Evolutionary conservation across 441 rosid genomes (phyloP), one percentile per base, ranked within the genome.

Genomic region (Pelargonium australe): DNA sequence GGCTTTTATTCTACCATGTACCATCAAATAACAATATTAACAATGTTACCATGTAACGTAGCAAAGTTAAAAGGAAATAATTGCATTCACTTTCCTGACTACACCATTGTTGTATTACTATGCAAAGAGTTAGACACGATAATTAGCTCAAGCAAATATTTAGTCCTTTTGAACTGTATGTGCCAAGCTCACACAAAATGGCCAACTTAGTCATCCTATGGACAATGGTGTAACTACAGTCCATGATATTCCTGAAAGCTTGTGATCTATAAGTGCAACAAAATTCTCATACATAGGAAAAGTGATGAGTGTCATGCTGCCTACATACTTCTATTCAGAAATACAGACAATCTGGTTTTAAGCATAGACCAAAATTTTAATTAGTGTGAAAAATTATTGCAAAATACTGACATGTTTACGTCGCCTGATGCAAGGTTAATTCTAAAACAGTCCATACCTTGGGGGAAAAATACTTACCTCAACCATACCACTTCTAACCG

Each of bases 401-500:
- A 20, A 57, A 57, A 9, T 19, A 25, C 10, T 0, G 7, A 57
- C 4, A 57, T 5, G 3, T 57, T 17, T 57, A 14, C 19, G 63
- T 57, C 8, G 12, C 23, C 25, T 19, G 72, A 53, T 31, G 66
- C n/a, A 63, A 69, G 58, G 68, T 31, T 8, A 66, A 37, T 70
- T 63, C 68, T 58, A n/a, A 62, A 23, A 75, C 17, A 67, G 63
- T 67, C 19, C 68, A 60, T 63, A 44, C 40, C 74, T 67, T 63
- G 45, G 8, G 76, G 64, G 17, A 53, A 73, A 64, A 75, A 69
- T 80, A 64, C 86, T 84, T 81, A 95, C 99, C 98, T 92, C 94
- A 76, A 95, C 78, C 97, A 92, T 92, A 71, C 97, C 98, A 82
- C 95, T 95, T 79, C 89, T 86, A 74, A 80, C 78, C 20, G 98